These are phyloP conservation scores for Agaricus blazei DNA, from an alignment of 768 basidiomycete genomes.

Conservation along the genomic window DNA sequence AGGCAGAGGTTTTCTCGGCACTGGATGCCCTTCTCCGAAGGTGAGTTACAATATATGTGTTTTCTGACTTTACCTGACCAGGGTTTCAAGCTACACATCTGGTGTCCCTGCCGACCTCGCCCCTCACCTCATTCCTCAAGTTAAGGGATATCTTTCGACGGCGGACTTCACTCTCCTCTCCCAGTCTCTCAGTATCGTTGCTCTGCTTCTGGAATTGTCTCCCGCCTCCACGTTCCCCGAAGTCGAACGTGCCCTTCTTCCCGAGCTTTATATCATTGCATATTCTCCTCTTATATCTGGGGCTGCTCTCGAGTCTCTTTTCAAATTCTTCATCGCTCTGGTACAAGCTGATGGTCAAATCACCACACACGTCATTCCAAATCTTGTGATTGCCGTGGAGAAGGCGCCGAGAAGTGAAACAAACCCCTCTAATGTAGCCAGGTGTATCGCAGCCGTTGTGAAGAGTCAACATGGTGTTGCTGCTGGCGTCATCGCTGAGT, in stretches of 20 bases:
- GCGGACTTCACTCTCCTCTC: slow-evolving; percentile 77
- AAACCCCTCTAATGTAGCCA: slow-evolving; percentile 70
- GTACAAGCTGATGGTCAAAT: slow-evolving; percentile 82
- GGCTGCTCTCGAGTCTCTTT: slow-evolving; percentile 72
- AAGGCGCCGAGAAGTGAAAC: slow-evolving; percentile 57
- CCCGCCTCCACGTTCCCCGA: slow-evolving; percentile 68
- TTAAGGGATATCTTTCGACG: slow-evolving; percentile 71
- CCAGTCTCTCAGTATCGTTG: slow-evolving; percentile 60
- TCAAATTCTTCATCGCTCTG: slow-evolving; percentile 77
- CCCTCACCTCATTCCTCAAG: slow-evolving; percentile 59
- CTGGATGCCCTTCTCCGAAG: slow-evolving; percentile 68
- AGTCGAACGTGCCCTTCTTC: slow-evolving; percentile 66
- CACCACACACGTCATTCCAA: slow-evolving; percentile 76
- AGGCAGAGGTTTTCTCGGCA: slow-evolving; percentile 74
- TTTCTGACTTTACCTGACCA: background rate
- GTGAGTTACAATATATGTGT: slow-evolving; percentile 26
- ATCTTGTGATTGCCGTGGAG: slow-evolving; percentile 60
- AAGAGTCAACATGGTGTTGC: slow-evolving; percentile 64
- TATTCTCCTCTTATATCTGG: slow-evolving; percentile 78
- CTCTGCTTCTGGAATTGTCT: slow-evolving; percentile 63
- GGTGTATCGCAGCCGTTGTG: slow-evolving; percentile 81
- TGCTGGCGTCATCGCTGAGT: slow-evolving; percentile 81
- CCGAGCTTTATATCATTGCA: slow-evolving; percentile 63
- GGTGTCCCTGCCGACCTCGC: slow-evolving; percentile 55
- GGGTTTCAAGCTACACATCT: slow-evolving; percentile 27